Evolutionary conservation across 441 rosid genomes (phyloP), one percentile per base, ranked within the genome.

Genomic region (Raphanus hybrid): DNA sequence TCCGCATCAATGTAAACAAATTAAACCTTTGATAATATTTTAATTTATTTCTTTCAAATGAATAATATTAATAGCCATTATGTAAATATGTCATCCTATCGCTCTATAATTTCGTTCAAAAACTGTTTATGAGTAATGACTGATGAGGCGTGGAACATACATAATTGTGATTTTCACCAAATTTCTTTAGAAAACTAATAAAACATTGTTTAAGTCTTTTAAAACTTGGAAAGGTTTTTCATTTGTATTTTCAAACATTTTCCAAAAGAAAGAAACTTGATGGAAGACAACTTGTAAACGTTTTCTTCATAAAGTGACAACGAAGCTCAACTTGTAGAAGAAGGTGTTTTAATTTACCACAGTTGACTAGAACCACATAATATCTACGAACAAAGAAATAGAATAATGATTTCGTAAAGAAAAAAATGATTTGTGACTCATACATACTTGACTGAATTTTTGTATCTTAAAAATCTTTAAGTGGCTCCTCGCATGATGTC

Each of bases 401-500:
- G 5, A 15, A 18, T 1, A 57, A 48, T 50, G 0, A 7, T 32
- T 48, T 62, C 35, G n/a, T 48, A 15, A 29, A 11, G 48, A 14
- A 26, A 29, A 48, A 61, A 29, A 45, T 3, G 48, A 27, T 15
- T 15, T 62, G 3, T 45, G 52, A 18, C 69, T 72, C 69, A 12
- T 34, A 14, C 69, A 12, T 34, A 14, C 5, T 34, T 64, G 23
- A 63, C 76, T 5, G 10, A 63, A 12, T 52, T 20, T 20, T 37
- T 3, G 15, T 52, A 8, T 10, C 45, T 55, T 6, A 60, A n/a
- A 59, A 29, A 18, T 3, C 9, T 67, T 3, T 3, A 45, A 57
- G 39, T 75, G 78, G 78, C 78, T 68, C 52, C 34, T 75, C 67
- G 62, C 69, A 45, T 68, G 54, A 43, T 15, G n/a, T 66, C 48